These are phyloP conservation scores for Simmondsia chinensis DNA, from an alignment of 148 eudicot species.

Conservation along the genomic window DNA sequence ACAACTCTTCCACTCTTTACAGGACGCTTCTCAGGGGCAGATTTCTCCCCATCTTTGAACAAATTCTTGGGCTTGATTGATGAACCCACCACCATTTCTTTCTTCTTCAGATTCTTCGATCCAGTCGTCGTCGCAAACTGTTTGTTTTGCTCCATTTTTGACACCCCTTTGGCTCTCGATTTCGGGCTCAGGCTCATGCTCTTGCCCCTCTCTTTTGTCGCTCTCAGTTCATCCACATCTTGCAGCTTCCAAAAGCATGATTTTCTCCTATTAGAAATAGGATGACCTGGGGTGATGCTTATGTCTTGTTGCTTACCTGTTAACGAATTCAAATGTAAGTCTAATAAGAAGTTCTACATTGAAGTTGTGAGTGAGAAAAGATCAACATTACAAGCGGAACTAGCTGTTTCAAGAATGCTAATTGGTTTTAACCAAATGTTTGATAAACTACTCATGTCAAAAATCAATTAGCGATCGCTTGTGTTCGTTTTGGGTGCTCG, in stretches of 20 bases:
- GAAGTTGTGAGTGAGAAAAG: no score
- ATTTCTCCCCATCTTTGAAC: slow-evolving; percentile 47
- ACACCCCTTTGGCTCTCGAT: slow-evolving; percentile 25
- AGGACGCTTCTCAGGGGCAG: slow-evolving; percentile 45
- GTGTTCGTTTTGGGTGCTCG: no score
- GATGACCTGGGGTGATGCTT: slow-evolving; percentile 48
- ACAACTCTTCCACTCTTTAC: slow-evolving; percentile 64
- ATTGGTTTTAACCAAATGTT: no score
- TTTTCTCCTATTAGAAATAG: slow-evolving; percentile 46
- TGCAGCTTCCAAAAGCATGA: slow-evolving; percentile 82
- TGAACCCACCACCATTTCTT: slow-evolving; percentile 41
- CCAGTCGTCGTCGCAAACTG: slow-evolving; percentile 56
- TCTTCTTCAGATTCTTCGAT: slow-evolving; percentile 62
- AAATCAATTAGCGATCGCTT: no score
- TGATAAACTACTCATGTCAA: no score
- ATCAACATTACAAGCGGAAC: no score
- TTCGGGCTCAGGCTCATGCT: slow-evolving; percentile 61
- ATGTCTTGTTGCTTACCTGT: slow-evolving; percentile 24
- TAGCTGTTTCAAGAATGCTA: no score
- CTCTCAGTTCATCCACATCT: slow-evolving; percentile 63
- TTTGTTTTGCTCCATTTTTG: slow-evolving; percentile 25
- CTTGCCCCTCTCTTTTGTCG: slow-evolving; percentile 51
- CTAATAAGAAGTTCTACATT: no score
- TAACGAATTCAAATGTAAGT: no score
- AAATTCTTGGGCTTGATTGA: slow-evolving; percentile 86